phyloP scores from a whole-genome alignment of 306 rosid genomes.

The Astragalus glycyphyllos region DNA sequence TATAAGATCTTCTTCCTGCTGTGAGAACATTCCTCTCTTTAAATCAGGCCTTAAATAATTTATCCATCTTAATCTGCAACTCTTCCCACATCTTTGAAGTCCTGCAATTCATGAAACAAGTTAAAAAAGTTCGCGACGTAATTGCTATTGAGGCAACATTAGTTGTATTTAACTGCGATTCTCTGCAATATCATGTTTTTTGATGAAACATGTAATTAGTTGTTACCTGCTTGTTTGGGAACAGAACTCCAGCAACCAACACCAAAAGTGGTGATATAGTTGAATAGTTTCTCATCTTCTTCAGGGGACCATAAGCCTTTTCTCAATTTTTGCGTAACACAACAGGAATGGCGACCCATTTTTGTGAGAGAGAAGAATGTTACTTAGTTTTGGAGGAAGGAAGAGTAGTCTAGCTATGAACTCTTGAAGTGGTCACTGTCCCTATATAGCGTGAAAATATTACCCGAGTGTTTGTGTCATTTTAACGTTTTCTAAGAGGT shows the following conservation, averaged over 20 bases:
- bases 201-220: not conserved
- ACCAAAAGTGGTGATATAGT: constrained; percentile 81
- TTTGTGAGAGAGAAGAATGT: constrained; percentile 38
- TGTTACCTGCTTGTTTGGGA: constrained; percentile 81
- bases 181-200: too few relatives aligned
- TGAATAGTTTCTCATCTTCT: constrained; percentile 95
- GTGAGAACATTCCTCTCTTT: constrained; percentile 89
- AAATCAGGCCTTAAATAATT: constrained; percentile 93
- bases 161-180: too few relatives aligned
- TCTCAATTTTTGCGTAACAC: constrained; percentile 77
- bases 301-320: constrained; percentile 97
- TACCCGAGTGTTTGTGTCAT: constrained; percentile 43
- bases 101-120: constrained; percentile 55
- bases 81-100: constrained; percentile 90
- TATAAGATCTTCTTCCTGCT: constrained; percentile 85
- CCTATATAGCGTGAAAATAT: constrained; percentile 48
- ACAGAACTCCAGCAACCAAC: constrained; percentile 99
- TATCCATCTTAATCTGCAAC: constrained; percentile 94
- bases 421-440: constrained; percentile 35
- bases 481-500: constrained; percentile 33
- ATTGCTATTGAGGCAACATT: too few relatives aligned
- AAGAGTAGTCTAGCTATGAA: not conserved
- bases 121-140: not conserved
- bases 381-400: constrained; percentile 36
- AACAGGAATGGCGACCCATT: constrained; percentile 94